phyloP scores from a whole-genome alignment of 2,329 filamentous ascomycete genomes.

The Alternaria sp. region DNA sequence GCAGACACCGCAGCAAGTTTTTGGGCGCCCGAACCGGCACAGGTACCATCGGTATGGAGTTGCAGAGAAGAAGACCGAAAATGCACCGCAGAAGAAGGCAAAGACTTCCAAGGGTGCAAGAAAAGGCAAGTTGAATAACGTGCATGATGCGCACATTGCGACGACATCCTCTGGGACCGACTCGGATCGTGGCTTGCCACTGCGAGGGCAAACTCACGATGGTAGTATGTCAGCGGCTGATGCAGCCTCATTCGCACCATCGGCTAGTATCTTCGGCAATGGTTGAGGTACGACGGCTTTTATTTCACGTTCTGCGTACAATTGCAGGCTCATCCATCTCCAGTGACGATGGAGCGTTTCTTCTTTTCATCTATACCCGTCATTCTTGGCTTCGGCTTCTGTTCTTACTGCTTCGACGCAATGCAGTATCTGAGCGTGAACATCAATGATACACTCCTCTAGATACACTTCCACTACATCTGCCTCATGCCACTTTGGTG shows the following conservation, averaged over 20 bases:
- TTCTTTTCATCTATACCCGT: not conserved
- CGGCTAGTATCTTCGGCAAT: conserved; percentile 13
- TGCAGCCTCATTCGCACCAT: not conserved
- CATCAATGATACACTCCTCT: not conserved
- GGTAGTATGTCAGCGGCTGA: not conserved
- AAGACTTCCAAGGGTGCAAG: conserved; percentile 16
- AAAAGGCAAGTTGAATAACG: not conserved
- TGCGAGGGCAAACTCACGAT: not conserved
- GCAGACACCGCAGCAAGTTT: conserved; percentile 55
- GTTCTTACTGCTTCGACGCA: not conserved
- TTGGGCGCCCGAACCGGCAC: conserved; percentile 49
- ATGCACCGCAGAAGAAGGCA: conserved; percentile 31
- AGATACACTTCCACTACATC: not conserved
- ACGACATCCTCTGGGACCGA: not conserved
- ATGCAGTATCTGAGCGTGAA: not conserved
- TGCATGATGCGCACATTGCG: not conserved
- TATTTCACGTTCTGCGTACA: not conserved
- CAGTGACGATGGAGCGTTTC: not conserved
- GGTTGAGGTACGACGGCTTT: not conserved
- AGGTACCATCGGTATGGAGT: conserved; percentile 40
- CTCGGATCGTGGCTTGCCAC: not conserved
- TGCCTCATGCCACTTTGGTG: not conserved
- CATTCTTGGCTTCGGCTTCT: not conserved
- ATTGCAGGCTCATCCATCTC: not conserved
- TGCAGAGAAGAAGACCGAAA: conserved; percentile 23